Conservation (phyloP, 2,329 filamentous ascomycete genomes). For the Bisporella sp. region DNA sequence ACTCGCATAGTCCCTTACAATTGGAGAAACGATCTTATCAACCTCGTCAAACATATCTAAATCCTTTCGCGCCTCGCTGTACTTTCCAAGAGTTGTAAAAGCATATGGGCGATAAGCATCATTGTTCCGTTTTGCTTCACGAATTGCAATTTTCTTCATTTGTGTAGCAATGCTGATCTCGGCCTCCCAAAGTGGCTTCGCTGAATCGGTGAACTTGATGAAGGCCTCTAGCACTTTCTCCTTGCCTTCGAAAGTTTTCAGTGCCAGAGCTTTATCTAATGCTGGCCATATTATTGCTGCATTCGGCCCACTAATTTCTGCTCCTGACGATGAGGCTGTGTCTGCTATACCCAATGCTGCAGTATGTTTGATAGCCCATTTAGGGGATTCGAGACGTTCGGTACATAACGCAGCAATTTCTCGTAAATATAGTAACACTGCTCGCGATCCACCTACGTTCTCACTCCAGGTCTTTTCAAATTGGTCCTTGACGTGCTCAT, state of each 20-base stretch:
- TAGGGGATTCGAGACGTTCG: conserved; percentile 65
- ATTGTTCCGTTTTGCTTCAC: conserved; percentile 91
- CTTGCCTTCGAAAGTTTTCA: conserved; percentile 92
- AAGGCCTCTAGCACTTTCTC: conserved; percentile 77
- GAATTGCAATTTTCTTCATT: conserved; percentile 72
- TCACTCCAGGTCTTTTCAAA: conserved; percentile 85
- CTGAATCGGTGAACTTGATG: conserved; percentile 66
- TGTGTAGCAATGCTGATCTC: conserved; percentile 49
- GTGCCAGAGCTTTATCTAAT: conserved; percentile 70
- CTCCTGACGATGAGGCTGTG: conserved; percentile 59
- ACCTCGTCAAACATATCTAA: conserved; percentile 65
- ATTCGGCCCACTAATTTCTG: conserved; percentile 52
- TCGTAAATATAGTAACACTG: conserved; percentile 73
- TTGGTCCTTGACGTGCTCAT: conserved; percentile 71
- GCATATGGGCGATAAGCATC: conserved; percentile 73
- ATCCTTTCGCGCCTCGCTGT: conserved; percentile 61
- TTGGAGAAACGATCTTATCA: conserved; percentile 52
- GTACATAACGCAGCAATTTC: conserved; percentile 71
- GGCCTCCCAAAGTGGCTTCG: conserved; percentile 47
- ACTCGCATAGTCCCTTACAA: conserved; percentile 51
- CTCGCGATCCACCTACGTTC: conserved; percentile 77
- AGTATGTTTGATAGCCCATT: conserved; percentile 88
- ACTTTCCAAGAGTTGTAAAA: conserved; percentile 63
- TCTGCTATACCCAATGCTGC: conserved; percentile 76
- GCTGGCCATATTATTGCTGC: conserved; percentile 70